Evolutionary conservation across 2,329 filamentous ascomycete genomes (phyloP).

Genomic region (Phaeosphaeria sp.): DNA sequence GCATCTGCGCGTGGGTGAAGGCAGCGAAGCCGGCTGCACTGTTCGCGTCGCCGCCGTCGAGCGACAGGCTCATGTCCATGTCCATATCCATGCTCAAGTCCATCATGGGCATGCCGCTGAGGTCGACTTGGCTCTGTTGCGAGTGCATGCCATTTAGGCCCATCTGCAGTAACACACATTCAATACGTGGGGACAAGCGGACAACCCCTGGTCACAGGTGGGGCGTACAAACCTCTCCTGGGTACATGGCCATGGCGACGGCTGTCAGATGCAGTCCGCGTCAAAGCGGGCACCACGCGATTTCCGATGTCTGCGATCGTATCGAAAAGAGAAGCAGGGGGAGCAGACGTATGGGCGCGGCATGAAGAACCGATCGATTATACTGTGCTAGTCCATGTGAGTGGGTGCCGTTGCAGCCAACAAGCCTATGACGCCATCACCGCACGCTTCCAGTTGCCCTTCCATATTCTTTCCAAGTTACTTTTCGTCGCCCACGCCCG

Average conservation of each 20-base stretch:
- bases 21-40: conserved; percentile 23
- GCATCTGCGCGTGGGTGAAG: conserved; percentile 35
- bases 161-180: conserved; percentile 37
- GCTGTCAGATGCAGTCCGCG: conserved; percentile 2
- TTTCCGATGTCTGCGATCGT: conserved; percentile 1
- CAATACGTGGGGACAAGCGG: conserved; percentile 18
- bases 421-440: background rate
- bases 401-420: background rate
- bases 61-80: conserved; percentile 53
- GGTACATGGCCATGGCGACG: conserved; percentile 42
- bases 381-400: background rate
- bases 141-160: conserved; percentile 31
- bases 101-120: conserved; percentile 50
- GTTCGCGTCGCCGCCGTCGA: conserved; percentile 30
- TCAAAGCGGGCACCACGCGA: conserved; percentile 13
- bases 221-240: conserved; percentile 37
- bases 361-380: background rate
- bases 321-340: background rate
- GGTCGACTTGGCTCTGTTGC: conserved; percentile 30
- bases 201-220: conserved; percentile 10
- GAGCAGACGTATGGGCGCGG: conserved; percentile 1
- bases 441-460: background rate
- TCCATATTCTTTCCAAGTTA: background rate
- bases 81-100: conserved; percentile 49
- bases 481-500: background rate